Conservation (phyloP, 805 yeast genomes). For the Hagleromyces aurorensis region DNA sequence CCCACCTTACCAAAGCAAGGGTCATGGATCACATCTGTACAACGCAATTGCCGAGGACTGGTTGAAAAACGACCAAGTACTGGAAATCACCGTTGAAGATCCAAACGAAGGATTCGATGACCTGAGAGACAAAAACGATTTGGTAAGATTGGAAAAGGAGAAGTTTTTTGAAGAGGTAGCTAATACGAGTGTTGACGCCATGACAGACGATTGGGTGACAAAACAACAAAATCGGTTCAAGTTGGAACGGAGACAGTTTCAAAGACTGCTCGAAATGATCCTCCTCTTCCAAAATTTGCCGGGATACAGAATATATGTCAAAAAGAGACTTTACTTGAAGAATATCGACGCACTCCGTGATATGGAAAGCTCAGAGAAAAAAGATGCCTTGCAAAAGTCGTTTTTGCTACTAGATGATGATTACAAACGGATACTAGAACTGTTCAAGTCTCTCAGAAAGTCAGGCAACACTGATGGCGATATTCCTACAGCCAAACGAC, state of each 20-base stretch:
- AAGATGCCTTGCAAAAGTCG: slow-evolving; percentile 69
- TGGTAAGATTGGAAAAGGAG: slow-evolving; percentile 38
- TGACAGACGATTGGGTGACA: slow-evolving; percentile 34
- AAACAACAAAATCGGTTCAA: slow-evolving; percentile 39
- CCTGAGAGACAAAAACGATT: slow-evolving; percentile 75
- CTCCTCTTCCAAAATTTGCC: slow-evolving; percentile 36
- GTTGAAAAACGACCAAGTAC: slow-evolving; percentile 42
- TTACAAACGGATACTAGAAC: slow-evolving; percentile 50
- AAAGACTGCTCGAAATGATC: slow-evolving; percentile 70
- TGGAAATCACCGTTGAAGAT: slow-evolving; percentile 85
- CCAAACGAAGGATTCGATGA: slow-evolving; percentile 92
- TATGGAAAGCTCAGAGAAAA: slow-evolving; percentile 53
- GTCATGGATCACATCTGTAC: slow-evolving; percentile 67
- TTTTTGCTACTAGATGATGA: slow-evolving; percentile 63
- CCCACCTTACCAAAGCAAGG: slow-evolving; percentile 73
- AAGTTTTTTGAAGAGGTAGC: slow-evolving; percentile 30
- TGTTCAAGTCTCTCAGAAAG: no score
- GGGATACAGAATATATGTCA: slow-evolving; percentile 49
- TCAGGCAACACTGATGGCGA: no score
- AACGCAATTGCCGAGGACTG: slow-evolving; percentile 46
- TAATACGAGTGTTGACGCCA: slow-evolving; percentile 19
- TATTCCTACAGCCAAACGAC: no score
- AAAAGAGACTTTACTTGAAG: slow-evolving; percentile 65
- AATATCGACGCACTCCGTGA: slow-evolving; percentile 71
- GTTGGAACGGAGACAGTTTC: slow-evolving; percentile 70